Evolutionary conservation across 139 green algal species (phyloP).

Genomic region (Haematococcus lacustris): DNA sequence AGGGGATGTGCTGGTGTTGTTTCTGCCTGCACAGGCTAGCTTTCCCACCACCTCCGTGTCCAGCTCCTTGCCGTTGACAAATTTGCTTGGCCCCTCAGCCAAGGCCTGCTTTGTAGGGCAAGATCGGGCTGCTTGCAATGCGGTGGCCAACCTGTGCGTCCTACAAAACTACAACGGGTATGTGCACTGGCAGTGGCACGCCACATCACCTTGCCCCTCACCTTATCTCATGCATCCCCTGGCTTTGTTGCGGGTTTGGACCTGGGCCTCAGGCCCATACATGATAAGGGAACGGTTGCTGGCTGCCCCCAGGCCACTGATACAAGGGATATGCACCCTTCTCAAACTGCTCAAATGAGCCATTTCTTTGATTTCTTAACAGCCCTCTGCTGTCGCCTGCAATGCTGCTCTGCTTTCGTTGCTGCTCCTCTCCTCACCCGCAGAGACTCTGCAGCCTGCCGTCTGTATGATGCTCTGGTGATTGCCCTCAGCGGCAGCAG

Average conservation of each 20-base stretch:
- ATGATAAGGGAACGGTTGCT: not conserved
- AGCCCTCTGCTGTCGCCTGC: too few species aligned
- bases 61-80: conserved; percentile 21
- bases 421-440: too few species aligned
- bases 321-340: too few species aligned
- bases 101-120: conserved; percentile 18
- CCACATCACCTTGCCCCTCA: too few species aligned
- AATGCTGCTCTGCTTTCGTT: too few species aligned
- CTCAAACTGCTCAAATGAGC: not conserved
- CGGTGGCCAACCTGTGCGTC: conserved; percentile 51
- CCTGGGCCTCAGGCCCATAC: too few species aligned
- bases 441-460: not conserved
- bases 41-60: conserved; percentile 7
- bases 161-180: conserved; percentile 41
- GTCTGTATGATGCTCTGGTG: not conserved
- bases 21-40: not conserved
- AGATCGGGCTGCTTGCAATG: conserved; percentile 38
- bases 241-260: too few species aligned
- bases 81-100: conserved; percentile 27
- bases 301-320: too few species aligned
- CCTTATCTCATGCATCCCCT: too few species aligned
- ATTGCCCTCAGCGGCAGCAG: not conserved
- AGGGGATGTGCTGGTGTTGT: not conserved
- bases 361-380: too few species aligned
- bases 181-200: too few species aligned